Percentiles rank a stretch among this genome's conserved stretches.
Conservation (phyloP, 257 asterid species). For the Solanum appendiculatum region DNA sequence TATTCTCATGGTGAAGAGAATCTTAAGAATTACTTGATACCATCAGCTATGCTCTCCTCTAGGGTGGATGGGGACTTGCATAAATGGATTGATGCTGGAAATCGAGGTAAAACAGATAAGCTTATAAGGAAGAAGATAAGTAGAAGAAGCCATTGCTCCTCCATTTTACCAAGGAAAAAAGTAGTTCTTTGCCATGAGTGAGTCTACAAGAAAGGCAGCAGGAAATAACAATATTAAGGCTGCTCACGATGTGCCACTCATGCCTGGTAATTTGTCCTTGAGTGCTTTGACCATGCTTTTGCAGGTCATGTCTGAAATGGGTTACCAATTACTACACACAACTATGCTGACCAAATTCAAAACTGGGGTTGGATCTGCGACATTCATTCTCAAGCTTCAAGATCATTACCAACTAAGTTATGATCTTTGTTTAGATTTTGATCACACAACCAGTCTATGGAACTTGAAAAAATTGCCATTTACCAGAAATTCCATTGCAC, state of each 20-base stretch:
- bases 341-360: no score
- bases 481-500: no score
- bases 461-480: no score
- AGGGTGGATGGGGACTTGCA: slow-evolving; percentile 3
- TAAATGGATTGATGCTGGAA: slow-evolving; percentile 14
- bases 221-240: slow-evolving; percentile 11
- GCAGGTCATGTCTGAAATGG: no score
- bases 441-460: no score
- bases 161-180: slow-evolving; percentile 61
- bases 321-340: no score
- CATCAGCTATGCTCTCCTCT: neutral
- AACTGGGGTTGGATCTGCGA: no score
- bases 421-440: no score
- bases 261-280: slow-evolving; percentile 22
- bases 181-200: slow-evolving; percentile 33
- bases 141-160: slow-evolving; percentile 75
- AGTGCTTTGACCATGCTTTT: neutral
- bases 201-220: slow-evolving; percentile 23
- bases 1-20: slow-evolving; percentile 15
- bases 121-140: slow-evolving; percentile 21
- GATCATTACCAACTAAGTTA: no score
- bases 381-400: no score
- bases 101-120: slow-evolving; percentile 9
- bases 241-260: neutral
- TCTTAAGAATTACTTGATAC: slow-evolving; percentile 7